Percentiles rank a stretch among this genome's conserved stretches.
These are phyloP conservation scores for Trichosporon coremiiforme DNA, from an alignment of 1,284 basidiomycete species.

Conservation along the genomic window DNA sequence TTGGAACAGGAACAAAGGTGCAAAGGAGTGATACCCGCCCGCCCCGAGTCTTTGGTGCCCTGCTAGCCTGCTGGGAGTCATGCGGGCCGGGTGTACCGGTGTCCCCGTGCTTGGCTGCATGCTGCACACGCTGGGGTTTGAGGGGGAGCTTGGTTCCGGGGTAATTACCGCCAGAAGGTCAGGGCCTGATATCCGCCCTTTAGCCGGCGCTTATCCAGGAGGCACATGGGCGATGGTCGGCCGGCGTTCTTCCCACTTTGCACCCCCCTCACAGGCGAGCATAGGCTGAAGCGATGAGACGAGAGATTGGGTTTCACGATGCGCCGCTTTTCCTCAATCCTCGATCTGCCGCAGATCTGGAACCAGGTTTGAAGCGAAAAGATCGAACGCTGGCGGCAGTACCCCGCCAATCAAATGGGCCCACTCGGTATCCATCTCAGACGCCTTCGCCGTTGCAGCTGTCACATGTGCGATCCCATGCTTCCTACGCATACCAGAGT, in stretches of 20 bases:
- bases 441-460: background rate
- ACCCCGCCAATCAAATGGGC: background rate
- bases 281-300: background rate
- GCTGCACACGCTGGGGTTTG: background rate
- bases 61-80: background rate
- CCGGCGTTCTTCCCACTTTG: background rate
- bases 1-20: background rate
- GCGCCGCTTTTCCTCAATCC: background rate
- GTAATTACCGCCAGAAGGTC: background rate
- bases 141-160: background rate
- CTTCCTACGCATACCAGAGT: background rate
- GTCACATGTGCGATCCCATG: background rate
- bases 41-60: background rate
- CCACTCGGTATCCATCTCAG: background rate
- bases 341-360: background rate
- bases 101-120: background rate
- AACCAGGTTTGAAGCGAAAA: background rate
- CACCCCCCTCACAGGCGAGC: background rate
- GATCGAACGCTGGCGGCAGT: too few relatives aligned
- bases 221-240: background rate
- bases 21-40: background rate
- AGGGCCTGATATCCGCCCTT: conserved; percentile 10
- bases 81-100: background rate
- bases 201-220: conserved; percentile 6
- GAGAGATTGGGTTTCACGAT: background rate